Evolutionary conservation across 2,329 filamentous ascomycete species (phyloP), one percentile per base, ranked within the genome.

Genomic region (Achaetomium macrosporum): DNA sequence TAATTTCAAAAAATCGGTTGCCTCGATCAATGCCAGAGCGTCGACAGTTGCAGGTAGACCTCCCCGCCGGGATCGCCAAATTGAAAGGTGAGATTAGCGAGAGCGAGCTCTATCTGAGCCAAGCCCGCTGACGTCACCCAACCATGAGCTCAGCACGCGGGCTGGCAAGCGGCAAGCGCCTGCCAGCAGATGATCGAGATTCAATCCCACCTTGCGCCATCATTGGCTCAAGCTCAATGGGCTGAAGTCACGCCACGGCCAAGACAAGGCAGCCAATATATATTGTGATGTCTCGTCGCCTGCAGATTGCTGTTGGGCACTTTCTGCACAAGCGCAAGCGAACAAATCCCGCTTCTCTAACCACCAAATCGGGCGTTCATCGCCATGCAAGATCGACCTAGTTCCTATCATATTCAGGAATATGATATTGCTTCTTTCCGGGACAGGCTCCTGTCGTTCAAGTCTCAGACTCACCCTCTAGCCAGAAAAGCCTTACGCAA

Each of bases 371-470:
- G 50, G 37, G 51, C 9, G 43, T 43, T 41, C 45, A 44, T 42
- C 15, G 19, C 25, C 41, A 48, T 53, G 51, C 51, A 49, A 49
- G 51, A 53, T 53, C 45, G 19, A 9, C 51, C 51, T 25, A 44
- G 31, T 16, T 29, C 20, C 29, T 41, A 35, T 45, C 48, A 5
- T 35, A 51, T 41, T 35, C 20, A 30, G 42, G n/a, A 45, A 4
- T 4, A 25, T 7, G 25, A 25, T 25, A 7, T 25, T 25, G 25
- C 25, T 25, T 25, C 25, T 25, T 25, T 7, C 25, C 4, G 25
- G 7, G 25, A 25, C 4, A 25, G 4, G 25, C 25, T 25, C 25
- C 25, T 25, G 25, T 25, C 25, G 25, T n/a, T n/a, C n/a, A n/a
- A n/a, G n/a, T n/a, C n/a, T n/a, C n/a, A n/a, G n/a, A n/a, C n/a